Percentiles rank a stretch among this genome's conserved stretches.
These are phyloP conservation scores for Starmera stellimalicola DNA, from an alignment of 1,139 yeast species.

Conservation along the genomic window DNA sequence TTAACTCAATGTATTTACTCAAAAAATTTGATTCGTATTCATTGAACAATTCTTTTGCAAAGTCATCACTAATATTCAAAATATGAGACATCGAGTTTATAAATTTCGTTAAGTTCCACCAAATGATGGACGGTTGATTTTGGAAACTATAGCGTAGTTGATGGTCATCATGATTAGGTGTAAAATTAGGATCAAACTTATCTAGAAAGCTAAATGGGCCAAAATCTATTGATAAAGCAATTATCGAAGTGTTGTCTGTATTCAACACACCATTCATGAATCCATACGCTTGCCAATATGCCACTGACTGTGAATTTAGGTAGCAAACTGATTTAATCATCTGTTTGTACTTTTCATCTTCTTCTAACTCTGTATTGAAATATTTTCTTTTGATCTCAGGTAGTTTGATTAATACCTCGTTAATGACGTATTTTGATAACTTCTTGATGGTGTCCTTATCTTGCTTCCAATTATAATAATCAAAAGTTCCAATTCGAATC, in stretches of 20 bases:
- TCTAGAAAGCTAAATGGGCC: constrained; percentile 95
- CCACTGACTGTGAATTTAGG: constrained; percentile 70
- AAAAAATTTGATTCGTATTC: constrained; percentile 58
- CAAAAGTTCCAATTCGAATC: constrained; percentile 89
- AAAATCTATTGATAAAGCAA: constrained; percentile 83
- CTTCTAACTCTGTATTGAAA: constrained; percentile 19
- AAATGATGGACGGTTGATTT: constrained; percentile 76
- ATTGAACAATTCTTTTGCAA: too few relatives aligned
- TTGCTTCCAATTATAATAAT: constrained; percentile 66
- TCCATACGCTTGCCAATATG: constrained; percentile 87
- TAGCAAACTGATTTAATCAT: constrained; percentile 62
- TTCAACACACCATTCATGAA: constrained; percentile 90
- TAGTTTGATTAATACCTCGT: constrained; percentile 46
- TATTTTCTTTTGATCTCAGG: constrained; percentile 23
- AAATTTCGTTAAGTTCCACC: constrained; percentile 88
- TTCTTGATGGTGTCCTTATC: constrained; percentile 53
- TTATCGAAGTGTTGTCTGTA: constrained; percentile 84
- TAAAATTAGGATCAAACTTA: constrained; percentile 67
- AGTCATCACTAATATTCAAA: too few relatives aligned
- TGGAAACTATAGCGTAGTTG: constrained; percentile 63
- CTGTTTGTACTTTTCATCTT: constrained; percentile 56
- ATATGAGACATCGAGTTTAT: constrained; percentile 86
- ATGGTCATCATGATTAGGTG: constrained; percentile 88
- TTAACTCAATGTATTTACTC: constrained; percentile 45
- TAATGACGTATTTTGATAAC: constrained; percentile 66